phyloP scores from a whole-genome alignment of 352 stramenopile species.

The Phytopythium vexans region DNA sequence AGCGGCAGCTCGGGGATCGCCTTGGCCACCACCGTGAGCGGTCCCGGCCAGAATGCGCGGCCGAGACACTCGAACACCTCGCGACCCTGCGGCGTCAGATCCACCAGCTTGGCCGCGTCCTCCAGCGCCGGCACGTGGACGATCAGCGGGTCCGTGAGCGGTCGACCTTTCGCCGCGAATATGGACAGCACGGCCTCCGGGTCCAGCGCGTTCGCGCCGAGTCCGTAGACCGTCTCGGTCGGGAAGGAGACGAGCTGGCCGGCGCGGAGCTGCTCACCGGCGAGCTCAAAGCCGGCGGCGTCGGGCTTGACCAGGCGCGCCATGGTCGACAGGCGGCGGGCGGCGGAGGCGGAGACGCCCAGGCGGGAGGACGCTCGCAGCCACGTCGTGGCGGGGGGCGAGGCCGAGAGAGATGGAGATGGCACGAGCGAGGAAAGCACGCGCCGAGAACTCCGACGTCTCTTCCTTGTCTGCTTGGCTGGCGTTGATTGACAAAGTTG shows the following conservation, averaged over 20 bases:
- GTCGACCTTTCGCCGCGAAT: conserved; percentile 94
- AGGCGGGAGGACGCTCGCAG: neutral
- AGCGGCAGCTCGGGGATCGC: conserved; percentile 83
- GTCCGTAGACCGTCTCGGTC: conserved; percentile 99
- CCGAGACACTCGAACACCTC: conserved; percentile 84
- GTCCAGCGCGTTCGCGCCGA: conserved; percentile 97
- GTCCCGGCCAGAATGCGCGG: conserved; percentile 95
- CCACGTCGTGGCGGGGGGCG: neutral
- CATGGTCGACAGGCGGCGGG: conserved; percentile 17
- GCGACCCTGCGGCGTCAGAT: conserved; percentile 61
- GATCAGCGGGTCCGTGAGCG: conserved; percentile 97
- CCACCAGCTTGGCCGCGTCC: conserved; percentile 88
- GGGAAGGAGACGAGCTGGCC: conserved; percentile 93
- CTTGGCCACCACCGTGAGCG: conserved; percentile 96
- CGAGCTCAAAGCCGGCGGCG: conserved; percentile 37
- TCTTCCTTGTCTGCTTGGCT: too few species aligned
- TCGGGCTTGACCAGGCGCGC: conserved; percentile 44
- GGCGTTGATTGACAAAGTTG: too few species aligned
- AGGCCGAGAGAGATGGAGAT: neutral
- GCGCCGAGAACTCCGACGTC: too few species aligned
- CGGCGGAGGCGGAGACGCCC: neutral
- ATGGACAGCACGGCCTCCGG: conserved; percentile 92
- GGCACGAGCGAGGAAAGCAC: neutral
- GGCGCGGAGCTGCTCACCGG: conserved; percentile 61
- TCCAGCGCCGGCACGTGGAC: conserved; percentile 93